phyloP scores from a whole-genome alignment of 306 rosid genomes.

The Trichosanthes cucumerina region DNA sequence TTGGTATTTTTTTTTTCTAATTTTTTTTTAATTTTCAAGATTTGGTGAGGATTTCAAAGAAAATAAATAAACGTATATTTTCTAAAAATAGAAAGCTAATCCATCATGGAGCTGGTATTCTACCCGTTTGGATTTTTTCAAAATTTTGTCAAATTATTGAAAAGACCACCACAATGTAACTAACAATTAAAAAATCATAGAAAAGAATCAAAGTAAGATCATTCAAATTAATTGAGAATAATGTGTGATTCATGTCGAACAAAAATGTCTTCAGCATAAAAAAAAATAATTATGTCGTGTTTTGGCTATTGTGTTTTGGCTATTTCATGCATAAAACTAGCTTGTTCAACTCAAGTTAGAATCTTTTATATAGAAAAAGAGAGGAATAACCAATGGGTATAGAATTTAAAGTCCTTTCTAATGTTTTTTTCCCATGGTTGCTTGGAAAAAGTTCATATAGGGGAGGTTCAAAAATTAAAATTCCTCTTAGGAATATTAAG shows the following conservation, averaged over 20 bases:
- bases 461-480: background rate
- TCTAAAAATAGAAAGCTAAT: too few relatives aligned
- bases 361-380: background rate
- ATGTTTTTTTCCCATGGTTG: background rate
- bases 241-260: too few relatives aligned
- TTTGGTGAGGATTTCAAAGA: background rate
- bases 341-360: background rate
- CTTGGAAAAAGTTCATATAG: background rate
- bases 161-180: too few relatives aligned
- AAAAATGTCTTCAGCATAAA: too few relatives aligned
- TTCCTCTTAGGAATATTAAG: background rate
- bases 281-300: too few relatives aligned
- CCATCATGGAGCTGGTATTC: too few relatives aligned
- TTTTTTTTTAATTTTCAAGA: background rate
- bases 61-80: too few relatives aligned
- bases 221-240: too few relatives aligned
- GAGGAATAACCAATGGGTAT: background rate
- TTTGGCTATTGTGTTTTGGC: background rate
- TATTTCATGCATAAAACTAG: background rate
- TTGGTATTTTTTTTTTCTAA: background rate
- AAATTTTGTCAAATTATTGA: too few relatives aligned
- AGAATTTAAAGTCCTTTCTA: background rate
- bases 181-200: too few relatives aligned
- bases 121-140: too few relatives aligned
- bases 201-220: too few relatives aligned